Percentiles rank a stretch among this genome's conserved stretches.
Evolutionary conservation across 345 rosid species (phyloP).

Genomic region (Carallia pectinifolia): DNA sequence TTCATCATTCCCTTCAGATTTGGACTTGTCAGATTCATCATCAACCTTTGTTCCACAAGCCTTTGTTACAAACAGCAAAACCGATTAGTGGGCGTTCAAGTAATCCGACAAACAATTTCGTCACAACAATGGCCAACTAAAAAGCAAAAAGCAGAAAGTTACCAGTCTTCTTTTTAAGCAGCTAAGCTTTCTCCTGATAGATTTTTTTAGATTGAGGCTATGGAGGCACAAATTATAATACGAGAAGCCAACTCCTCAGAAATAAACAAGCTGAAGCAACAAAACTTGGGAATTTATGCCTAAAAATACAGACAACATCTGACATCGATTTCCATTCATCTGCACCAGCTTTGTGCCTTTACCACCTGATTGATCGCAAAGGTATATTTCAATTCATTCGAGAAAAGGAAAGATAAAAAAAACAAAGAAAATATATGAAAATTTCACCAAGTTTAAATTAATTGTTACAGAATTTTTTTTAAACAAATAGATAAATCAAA

Average conservation of each 20-base stretch:
- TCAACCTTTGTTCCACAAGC: conserved; percentile 49
- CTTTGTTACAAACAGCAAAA: conserved; percentile 16
- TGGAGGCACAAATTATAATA: too few relatives aligned
- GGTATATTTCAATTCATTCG: background rate
- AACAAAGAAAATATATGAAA: background rate
- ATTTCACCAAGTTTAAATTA: background rate
- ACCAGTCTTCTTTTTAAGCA: conserved; percentile 69
- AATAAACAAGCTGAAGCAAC: too few relatives aligned
- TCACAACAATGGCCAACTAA: background rate
- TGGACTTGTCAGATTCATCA: conserved; percentile 79
- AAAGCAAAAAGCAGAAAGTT: background rate
- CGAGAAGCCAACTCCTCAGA: too few relatives aligned
- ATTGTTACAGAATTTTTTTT: background rate
- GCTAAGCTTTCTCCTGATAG: conserved; percentile 62
- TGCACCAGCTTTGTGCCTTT: conserved; percentile 62
- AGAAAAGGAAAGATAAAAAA: background rate
- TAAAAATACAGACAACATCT: conserved; percentile 46
- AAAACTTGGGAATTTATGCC: background rate
- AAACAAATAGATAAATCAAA: background rate
- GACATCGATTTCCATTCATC: conserved; percentile 70
- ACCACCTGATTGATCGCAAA: conserved; percentile 44
- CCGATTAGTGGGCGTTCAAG: background rate
- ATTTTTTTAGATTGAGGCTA: background rate
- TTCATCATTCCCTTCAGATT: conserved; percentile 70
- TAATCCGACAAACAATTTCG: background rate